Evolutionary conservation across 2,329 filamentous ascomycete species (phyloP).

Genomic region (Arthrobotrys entomopaga): DNA sequence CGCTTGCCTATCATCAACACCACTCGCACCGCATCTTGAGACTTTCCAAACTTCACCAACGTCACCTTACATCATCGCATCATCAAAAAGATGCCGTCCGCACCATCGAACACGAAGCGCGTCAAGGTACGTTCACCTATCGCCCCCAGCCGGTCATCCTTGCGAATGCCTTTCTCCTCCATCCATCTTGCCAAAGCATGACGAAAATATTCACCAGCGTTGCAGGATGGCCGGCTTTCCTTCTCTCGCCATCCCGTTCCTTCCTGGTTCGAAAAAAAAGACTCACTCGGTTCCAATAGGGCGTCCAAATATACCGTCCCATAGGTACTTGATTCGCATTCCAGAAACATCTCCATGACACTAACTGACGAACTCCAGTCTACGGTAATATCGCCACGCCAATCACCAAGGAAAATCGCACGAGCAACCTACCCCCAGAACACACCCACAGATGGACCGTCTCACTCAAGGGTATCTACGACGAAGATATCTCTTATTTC

Average conservation of each 20-base stretch:
- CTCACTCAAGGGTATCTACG: conserved; percentile 89
- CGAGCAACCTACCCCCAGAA: conserved; percentile 79
- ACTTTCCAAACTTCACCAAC: background rate
- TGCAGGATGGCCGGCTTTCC: conserved; percentile 8
- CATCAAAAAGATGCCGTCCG: conserved; percentile 37
- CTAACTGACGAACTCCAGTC: conserved; percentile 8
- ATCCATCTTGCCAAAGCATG: too few relatives aligned
- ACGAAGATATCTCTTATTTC: conserved; percentile 93
- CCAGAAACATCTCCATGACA: too few relatives aligned
- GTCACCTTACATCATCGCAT: conserved; percentile 7
- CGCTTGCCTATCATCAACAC: background rate
- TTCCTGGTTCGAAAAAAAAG: conserved; percentile 7
- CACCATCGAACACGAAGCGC: conserved; percentile 52
- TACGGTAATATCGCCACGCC: conserved; percentile 79
- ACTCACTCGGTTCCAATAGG: conserved; percentile 40
- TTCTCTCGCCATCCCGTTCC: conserved; percentile 25
- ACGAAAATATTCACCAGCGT: conserved; percentile 8
- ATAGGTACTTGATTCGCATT: conserved; percentile 36
- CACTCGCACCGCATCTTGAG: conserved; percentile 2
- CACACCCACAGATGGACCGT: conserved; percentile 98
- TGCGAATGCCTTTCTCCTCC: conserved; percentile 1
- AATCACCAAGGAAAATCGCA: conserved; percentile 80
- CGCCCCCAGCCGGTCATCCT: background rate
- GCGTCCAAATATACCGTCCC: conserved; percentile 56
- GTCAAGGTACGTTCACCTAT: conserved; percentile 50